phyloP scores from a whole-genome alignment of 768 basidiomycete species.

The Cystoderma amianthinum region DNA sequence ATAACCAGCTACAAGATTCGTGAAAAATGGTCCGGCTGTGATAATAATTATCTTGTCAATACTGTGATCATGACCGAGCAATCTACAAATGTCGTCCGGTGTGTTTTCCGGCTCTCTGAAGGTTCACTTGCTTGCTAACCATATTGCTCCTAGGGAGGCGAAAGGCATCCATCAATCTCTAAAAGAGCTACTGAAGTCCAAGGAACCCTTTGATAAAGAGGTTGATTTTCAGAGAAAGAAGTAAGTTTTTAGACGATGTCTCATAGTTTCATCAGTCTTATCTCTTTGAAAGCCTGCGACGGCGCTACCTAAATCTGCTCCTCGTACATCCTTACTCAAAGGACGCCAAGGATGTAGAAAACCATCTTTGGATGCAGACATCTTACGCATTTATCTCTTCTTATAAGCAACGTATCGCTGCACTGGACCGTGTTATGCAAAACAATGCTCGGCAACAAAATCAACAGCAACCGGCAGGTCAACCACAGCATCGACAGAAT shows the following conservation, averaged over 20 bases:
- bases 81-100: slow-evolving; percentile 38
- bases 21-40: slow-evolving; percentile 24
- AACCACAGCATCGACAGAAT: slow-evolving; percentile 24
- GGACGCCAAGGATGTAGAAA: slow-evolving; percentile 76
- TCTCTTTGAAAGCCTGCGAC: slow-evolving; percentile 47
- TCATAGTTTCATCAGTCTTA: slow-evolving; percentile 7
- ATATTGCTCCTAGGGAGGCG: slow-evolving; percentile 55
- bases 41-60: slow-evolving; percentile 3
- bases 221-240: slow-evolving; percentile 83
- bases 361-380: slow-evolving; percentile 89
- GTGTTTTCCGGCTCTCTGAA: slow-evolving; percentile 13
- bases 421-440: slow-evolving; percentile 54
- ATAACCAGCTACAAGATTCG: neutral
- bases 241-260: slow-evolving; percentile 41
- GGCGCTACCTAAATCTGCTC: slow-evolving; percentile 62
- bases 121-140: slow-evolving; percentile 6
- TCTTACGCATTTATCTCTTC: slow-evolving; percentile 78
- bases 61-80: slow-evolving; percentile 33
- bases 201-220: slow-evolving; percentile 78
- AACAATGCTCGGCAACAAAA: slow-evolving; percentile 27
- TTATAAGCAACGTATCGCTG: slow-evolving; percentile 71
- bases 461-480: slow-evolving; percentile 26
- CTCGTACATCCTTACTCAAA: slow-evolving; percentile 61
- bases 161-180: slow-evolving; percentile 67
- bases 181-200: slow-evolving; percentile 68